Base-by-base conservation (phyloP, 1,284 basidiomycete species). In the Cystobasidium slooffiae region DNA sequence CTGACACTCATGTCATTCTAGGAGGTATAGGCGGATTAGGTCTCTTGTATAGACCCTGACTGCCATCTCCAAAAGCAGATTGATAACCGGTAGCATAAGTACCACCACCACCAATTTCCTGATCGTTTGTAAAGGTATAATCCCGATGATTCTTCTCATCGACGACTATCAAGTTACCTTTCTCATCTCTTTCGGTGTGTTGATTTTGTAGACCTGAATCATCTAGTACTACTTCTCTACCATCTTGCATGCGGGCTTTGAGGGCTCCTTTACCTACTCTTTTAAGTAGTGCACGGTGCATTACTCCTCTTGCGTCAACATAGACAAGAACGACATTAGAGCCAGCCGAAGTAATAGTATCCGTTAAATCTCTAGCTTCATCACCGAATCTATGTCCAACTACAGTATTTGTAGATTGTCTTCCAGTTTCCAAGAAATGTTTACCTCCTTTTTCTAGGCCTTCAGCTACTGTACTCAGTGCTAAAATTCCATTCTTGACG, bases 371-470 rank as follows among this genome's bases (percentile, higher is more conserved):
- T 6, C 78, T 74, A 6, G 82, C 82, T 43, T 83, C 82, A 9
- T 78, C 68, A 7, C 82, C 82, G 58, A 80, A 82, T 39, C 72
- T 75, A 79, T 83, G 82, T 24, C 79, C 78, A 1, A 83, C 80
- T 6, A 83, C 81, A 24, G 78, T 69, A 10, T 79, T 79, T 0
- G 81, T 79, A 0, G 81, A 80, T 18, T 80, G 76, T 3, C 78
- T 75, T 14, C 79, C 77, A 37, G 78, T 79, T 20, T 78, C 77
- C 7, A 82, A 67, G 39, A 78, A 65, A 46, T 75, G 73, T 53
- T 78, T 79, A 16, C 75, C 75, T 24, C 76, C 79, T 0, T 78
- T 76, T 49, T 82, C 82, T n/a, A 82, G 64, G 7, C 81, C 80
- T 47, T 83, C 82, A 8, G 81, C 76, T 12, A 83, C 78, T 7